Base-by-base conservation (phyloP, 768 basidiomycete species). In the Megacollybia marginata region DNA sequence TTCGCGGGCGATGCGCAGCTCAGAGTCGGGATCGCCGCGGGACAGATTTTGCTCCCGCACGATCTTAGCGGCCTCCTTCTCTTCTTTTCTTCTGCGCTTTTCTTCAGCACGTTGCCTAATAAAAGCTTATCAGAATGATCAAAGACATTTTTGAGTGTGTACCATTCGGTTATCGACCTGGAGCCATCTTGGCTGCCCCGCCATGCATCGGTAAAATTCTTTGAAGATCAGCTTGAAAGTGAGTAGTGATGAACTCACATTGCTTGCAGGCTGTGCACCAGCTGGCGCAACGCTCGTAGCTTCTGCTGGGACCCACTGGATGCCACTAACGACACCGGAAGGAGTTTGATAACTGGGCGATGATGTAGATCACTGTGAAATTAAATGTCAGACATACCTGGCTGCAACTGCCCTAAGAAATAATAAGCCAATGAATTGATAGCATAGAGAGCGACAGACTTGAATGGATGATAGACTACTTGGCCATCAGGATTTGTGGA, bases 391-490 rank as follows among this genome's bases (percentile, higher is more conserved):
- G 34, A 64, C 69, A 48, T 61, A 86, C 88, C 85, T 88, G 35
- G 86, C 85, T 50, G 82, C 65, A 36, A 87, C 82, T 49, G 85
- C 86, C 68, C 86, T 88, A 51, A 34, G 50, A 36, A 55, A 58
- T 48, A 45, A 40, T 40, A 13, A 40, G 38, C 23, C 6, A 28
- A 3, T 3, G 4, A 28, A 6, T 28, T 28, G 23, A 6, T 28
- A 28, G 23, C 4, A 28, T 28, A 28, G 23, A 28, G 23, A 28
- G 23, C 23, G 23, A 28, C 23, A 2, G 6, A 85, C 87, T 71
- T 88, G 78, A 88, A 90, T 11, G 80, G 75, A 58, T 88, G 83
- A 61, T 90, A 90, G 48, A 74, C 60, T 31, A 78, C 49, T 53
- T 73, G 70, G 15, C 88, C 88, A 67, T 88, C 81, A 34, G 76